Percentiles rank a stretch among this genome's conserved stretches.
Evolutionary conservation across 805 yeast genomes (phyloP).

Genomic region (Cyberlindnera suaveolens): DNA sequence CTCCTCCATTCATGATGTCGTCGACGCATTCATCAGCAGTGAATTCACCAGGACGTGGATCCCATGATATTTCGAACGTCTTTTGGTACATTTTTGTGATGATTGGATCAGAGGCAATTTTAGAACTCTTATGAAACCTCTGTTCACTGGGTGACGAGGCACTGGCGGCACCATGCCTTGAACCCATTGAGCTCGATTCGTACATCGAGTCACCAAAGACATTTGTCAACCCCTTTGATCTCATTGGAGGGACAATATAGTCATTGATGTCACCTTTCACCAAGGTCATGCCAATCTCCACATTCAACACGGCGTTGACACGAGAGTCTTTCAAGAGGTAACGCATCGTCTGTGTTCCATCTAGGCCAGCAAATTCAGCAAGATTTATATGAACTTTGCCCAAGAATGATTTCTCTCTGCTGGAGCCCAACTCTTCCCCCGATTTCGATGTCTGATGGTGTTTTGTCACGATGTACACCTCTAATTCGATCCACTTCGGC

Average conservation of each 20-base stretch:
- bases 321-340: constrained; percentile 74
- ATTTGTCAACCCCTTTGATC: constrained; percentile 44
- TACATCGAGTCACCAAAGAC: constrained; percentile 23
- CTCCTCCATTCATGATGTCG: constrained; percentile 68
- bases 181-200: constrained; percentile 8
- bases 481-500: constrained; percentile 32
- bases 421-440: constrained; percentile 1
- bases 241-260: constrained; percentile 34
- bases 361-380: constrained; percentile 56
- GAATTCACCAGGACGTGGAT: constrained; percentile 45
- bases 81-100: constrained; percentile 44
- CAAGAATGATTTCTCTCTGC: constrained; percentile 35
- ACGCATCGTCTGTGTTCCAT: constrained; percentile 44
- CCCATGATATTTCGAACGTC: constrained; percentile 59
- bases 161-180: constrained; percentile 7
- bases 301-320: constrained; percentile 69
- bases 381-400: constrained; percentile 67
- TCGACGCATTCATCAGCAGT: constrained; percentile 67
- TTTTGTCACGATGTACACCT: constrained; percentile 35
- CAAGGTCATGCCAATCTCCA: constrained; percentile 47
- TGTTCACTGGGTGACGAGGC: constrained; percentile 6
- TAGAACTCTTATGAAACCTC: constrained; percentile 10
- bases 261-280: constrained; percentile 38
- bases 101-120: constrained; percentile 37
- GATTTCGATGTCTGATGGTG: constrained; percentile 6